These are phyloP conservation scores for Kuraishia molischiana DNA, from an alignment of 805 yeast genomes.

Conservation along the genomic window DNA sequence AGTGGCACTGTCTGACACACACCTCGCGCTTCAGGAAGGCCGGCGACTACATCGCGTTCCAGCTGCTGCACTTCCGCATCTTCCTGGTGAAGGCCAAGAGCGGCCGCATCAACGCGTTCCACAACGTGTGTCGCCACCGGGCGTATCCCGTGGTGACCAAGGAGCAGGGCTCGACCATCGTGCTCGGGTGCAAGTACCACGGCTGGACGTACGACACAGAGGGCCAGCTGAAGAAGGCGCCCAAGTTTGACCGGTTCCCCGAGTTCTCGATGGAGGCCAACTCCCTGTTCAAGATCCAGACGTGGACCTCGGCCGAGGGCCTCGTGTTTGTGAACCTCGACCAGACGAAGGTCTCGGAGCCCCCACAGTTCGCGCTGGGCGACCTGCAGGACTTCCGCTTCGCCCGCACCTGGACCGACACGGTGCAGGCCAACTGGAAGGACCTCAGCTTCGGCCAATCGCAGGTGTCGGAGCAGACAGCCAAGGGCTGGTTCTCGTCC, in stretches of 20 bases:
- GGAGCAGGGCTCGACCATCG: conserved; percentile 44
- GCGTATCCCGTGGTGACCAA: conserved; percentile 54
- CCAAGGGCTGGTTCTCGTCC: conserved; percentile 19
- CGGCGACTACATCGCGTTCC: conserved; percentile 45
- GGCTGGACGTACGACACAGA: conserved; percentile 59
- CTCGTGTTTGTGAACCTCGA: conserved; percentile 48
- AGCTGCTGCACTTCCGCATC: conserved; percentile 41
- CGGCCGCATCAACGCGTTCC: conserved; percentile 48
- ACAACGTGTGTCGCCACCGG: conserved; percentile 56
- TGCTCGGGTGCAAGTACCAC: conserved; percentile 52
- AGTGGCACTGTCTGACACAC: conserved; percentile 48
- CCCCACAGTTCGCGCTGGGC: conserved; percentile 37
- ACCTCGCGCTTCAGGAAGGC: conserved; percentile 41
- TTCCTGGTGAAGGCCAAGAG: conserved; percentile 42
- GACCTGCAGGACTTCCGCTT: conserved; percentile 53
- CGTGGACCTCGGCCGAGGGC: conserved; percentile 46
- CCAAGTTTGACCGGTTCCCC: conserved; percentile 48
- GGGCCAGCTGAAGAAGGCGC: conserved; percentile 50
- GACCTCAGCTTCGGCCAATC: conserved; percentile 63
- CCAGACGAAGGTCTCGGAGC: conserved; percentile 33
- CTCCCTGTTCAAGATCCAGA: conserved; percentile 41
- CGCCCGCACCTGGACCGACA: conserved; percentile 53
- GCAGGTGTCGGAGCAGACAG: conserved; percentile 55
- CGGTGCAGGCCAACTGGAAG: conserved; percentile 57
- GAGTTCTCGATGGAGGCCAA: conserved; percentile 50